Percentiles rank a stretch among this genome's conserved stretches.
Conservation (phyloP, 2,329 filamentous ascomycete species). For the Nothophoma quercina region DNA sequence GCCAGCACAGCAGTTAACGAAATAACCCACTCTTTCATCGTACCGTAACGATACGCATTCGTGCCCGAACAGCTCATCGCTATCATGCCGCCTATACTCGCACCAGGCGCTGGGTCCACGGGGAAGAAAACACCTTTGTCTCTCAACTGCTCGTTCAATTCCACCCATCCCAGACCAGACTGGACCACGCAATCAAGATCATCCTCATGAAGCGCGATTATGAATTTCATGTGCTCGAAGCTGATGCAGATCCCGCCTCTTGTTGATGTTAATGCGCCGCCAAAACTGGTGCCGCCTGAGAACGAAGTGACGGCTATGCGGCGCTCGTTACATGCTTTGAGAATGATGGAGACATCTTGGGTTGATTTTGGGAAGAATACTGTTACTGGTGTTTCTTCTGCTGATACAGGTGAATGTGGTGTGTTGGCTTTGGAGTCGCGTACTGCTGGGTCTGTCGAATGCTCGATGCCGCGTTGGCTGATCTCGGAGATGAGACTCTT, state of each 20-base stretch:
- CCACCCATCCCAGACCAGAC: conserved; percentile 80
- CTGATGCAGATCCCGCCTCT: conserved; percentile 83
- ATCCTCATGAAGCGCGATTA: conserved; percentile 81
- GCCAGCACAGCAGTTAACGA: conserved; percentile 85
- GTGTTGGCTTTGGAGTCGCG: conserved; percentile 33
- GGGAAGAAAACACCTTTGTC: conserved; percentile 82
- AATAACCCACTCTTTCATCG: conserved; percentile 91
- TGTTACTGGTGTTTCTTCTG: conserved; percentile 54
- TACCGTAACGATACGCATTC: conserved; percentile 90
- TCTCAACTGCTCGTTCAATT: conserved; percentile 74
- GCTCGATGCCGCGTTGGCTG: conserved; percentile 1
- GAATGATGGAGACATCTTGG: conserved; percentile 78
- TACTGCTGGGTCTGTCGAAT: conserved; percentile 17
- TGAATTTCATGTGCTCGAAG: conserved; percentile 80
- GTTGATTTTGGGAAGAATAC: conserved; percentile 79
- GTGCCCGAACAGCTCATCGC: conserved; percentile 77
- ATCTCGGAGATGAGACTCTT: background rate
- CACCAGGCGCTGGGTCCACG: conserved; percentile 88
- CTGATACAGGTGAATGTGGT: conserved; percentile 29
- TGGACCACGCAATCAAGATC: conserved; percentile 64
- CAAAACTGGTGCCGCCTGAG: conserved; percentile 85
- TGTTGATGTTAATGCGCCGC: conserved; percentile 84
- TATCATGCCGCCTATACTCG: conserved; percentile 85
- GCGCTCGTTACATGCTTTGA: conserved; percentile 82
- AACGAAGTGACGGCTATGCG: conserved; percentile 85